These are phyloP conservation scores for Calcarisporium arbuscula DNA, from an alignment of 2,329 filamentous ascomycete genomes.

Conservation along the genomic window DNA sequence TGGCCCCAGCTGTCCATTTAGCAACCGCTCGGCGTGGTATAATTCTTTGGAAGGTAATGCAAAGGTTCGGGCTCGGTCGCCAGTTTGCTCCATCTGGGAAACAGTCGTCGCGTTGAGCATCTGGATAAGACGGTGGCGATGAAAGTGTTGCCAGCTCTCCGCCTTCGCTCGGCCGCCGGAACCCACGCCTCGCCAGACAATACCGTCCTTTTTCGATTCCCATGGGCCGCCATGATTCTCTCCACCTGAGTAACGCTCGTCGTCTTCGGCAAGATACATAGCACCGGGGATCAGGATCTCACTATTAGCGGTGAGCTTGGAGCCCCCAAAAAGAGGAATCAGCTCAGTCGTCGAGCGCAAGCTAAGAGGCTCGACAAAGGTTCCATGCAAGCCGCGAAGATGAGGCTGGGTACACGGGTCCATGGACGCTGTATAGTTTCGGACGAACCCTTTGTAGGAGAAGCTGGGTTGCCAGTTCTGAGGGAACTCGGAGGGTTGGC, in stretches of 20 bases:
- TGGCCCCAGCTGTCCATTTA: constrained; percentile 28
- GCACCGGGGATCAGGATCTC: constrained; percentile 59
- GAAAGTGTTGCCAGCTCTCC: constrained; percentile 62
- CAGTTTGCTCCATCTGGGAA: constrained; percentile 35
- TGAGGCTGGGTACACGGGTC: constrained; percentile 55
- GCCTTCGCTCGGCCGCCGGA: constrained; percentile 48
- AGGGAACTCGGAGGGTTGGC: constrained; percentile 26
- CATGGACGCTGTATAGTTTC: constrained; percentile 51
- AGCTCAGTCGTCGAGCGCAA: constrained; percentile 47
- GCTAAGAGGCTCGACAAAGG: constrained; percentile 48
- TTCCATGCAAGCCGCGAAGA: constrained; percentile 45
- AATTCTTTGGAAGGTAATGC: constrained; percentile 34
- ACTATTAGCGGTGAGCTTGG: constrained; percentile 56
- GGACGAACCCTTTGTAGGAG: constrained; percentile 41
- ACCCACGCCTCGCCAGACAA: constrained; percentile 60
- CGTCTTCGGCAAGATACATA: constrained; percentile 57
- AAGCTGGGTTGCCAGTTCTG: constrained; percentile 28
- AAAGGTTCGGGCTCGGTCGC: constrained; percentile 38
- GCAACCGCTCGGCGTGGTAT: constrained; percentile 35
- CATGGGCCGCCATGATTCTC: constrained; percentile 48
- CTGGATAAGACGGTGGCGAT: constrained; percentile 63
- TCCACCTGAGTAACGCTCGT: constrained; percentile 54
- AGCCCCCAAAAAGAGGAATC: constrained; percentile 56
- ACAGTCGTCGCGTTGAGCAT: constrained; percentile 62
- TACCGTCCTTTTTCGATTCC: constrained; percentile 47